These are phyloP conservation scores for Hanseniaspora valbyensis DNA, from an alignment of 805 yeast species.

Conservation along the genomic window DNA sequence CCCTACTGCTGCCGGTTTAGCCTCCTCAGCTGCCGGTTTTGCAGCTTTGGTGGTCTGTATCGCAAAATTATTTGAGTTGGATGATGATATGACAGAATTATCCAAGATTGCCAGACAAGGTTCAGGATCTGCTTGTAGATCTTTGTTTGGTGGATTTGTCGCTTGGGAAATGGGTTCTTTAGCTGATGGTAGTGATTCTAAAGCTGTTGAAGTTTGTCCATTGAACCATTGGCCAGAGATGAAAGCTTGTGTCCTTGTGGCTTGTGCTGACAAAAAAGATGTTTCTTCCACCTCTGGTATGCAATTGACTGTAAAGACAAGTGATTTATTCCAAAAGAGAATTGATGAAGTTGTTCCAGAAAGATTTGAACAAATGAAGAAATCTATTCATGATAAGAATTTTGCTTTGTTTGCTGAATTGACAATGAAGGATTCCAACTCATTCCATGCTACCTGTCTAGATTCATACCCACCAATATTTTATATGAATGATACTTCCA, in stretches of 20 bases:
- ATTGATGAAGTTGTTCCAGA: slow-evolving; percentile 72
- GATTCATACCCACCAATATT: slow-evolving; percentile 94
- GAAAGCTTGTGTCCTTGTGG: slow-evolving; percentile 86
- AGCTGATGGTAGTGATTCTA: slow-evolving; percentile 78
- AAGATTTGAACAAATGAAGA: slow-evolving; percentile 72
- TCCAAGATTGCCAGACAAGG: slow-evolving; percentile 95
- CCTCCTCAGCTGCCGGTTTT: slow-evolving; percentile 96
- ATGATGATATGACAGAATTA: slow-evolving; percentile 73
- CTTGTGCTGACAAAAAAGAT: slow-evolving; percentile 86
- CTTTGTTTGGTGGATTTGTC: slow-evolving; percentile 92
- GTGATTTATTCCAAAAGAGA: slow-evolving; percentile 75
- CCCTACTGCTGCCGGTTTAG: slow-evolving; percentile 98
- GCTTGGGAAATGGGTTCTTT: slow-evolving; percentile 95
- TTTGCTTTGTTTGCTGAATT: slow-evolving; percentile 73
- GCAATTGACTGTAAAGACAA: slow-evolving; percentile 88
- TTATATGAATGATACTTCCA: slow-evolving; percentile 83
- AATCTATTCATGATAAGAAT: slow-evolving; percentile 61
- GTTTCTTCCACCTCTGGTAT: slow-evolving; percentile 91
- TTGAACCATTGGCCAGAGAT: slow-evolving; percentile 80
- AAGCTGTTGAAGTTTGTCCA: slow-evolving; percentile 86
- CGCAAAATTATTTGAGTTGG: slow-evolving; percentile 71
- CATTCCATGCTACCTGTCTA: slow-evolving; percentile 95
- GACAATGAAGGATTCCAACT: slow-evolving; percentile 93
- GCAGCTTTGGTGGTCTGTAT: slow-evolving; percentile 91
- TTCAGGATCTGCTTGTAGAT: slow-evolving; percentile 96